These are phyloP conservation scores for Tetradesmus obliquus DNA, from an alignment of 139 green algal species.

Conservation along the genomic window DNA sequence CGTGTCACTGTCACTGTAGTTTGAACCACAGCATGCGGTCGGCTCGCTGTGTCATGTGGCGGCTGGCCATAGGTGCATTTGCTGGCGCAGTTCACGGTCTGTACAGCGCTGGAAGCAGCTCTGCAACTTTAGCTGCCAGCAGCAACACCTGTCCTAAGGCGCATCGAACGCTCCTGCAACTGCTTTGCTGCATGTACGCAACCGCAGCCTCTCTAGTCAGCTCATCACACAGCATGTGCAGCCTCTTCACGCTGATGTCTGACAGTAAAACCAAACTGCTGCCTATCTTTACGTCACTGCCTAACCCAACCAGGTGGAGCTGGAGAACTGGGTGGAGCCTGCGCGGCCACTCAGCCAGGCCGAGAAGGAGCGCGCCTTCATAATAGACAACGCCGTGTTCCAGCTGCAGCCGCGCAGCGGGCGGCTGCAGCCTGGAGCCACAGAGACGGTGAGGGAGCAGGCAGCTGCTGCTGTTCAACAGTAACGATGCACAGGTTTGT, in stretches of 20 bases:
- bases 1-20: too few species aligned
- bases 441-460: constrained; percentile 15
- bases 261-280: not conserved
- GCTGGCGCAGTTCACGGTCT: too few species aligned
- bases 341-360: constrained; percentile 58
- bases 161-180: too few species aligned
- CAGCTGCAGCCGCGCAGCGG: constrained; percentile 61
- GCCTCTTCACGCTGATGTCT: too few species aligned
- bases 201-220: too few species aligned
- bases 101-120: too few species aligned
- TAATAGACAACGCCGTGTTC: constrained; percentile 67
- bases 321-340: constrained; percentile 86
- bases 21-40: not conserved
- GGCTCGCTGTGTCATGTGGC: too few species aligned
- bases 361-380: constrained; percentile 49
- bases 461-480: not conserved
- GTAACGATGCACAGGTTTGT: not conserved
- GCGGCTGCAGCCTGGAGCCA: constrained; percentile 50
- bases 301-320: constrained; percentile 50
- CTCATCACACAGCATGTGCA: too few species aligned
- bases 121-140: too few species aligned
- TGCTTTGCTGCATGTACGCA: too few species aligned
- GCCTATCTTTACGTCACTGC: not conserved
- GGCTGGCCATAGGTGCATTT: too few species aligned
- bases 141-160: too few species aligned